Percentiles rank a stretch among this genome's conserved stretches.
Evolutionary conservation across 345 rosid genomes (phyloP).

Genomic region (Angophora floribunda): DNA sequence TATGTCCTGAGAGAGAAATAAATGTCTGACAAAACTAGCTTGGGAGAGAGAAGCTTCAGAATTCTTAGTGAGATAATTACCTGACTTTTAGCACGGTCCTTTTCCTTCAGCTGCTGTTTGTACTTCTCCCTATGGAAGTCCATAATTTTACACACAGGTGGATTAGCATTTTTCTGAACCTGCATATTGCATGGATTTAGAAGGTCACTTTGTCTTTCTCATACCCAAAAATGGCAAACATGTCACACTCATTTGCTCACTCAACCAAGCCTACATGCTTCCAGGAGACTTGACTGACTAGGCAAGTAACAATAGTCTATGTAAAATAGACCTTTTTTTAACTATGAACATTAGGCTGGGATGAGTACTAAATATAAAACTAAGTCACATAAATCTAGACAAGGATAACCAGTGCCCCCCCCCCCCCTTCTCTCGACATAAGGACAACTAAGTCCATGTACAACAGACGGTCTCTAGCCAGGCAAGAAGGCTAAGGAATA

Average conservation of each 20-base stretch:
- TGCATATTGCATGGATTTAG: conserved; percentile 1
- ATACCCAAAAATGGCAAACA: not conserved
- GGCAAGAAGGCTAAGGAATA: not conserved
- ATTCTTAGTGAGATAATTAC: conserved; percentile 5
- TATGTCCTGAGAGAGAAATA: not conserved
- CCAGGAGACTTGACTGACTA: not conserved
- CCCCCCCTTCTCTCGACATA: not conserved
- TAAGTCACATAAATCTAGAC: not conserved
- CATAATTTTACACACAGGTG: conserved; percentile 65
- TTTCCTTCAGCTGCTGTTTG: conserved; percentile 14
- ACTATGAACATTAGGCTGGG: not conserved
- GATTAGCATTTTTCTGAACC: conserved; percentile 38
- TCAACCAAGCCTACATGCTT: not conserved
- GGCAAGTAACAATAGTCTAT: not conserved
- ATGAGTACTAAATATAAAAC: not conserved
- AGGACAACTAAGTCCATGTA: not conserved
- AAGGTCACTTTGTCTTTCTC: not conserved
- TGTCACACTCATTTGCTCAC: not conserved
- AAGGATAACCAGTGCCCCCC: not conserved
- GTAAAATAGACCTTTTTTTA: not conserved
- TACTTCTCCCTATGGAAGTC: conserved; percentile 36
- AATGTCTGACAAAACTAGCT: not conserved
- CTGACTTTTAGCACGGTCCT: conserved; percentile 52
- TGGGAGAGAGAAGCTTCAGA: not conserved
- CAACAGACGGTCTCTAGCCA: not conserved